Base-by-base conservation (phyloP, 306 rosid species). In the Dalbergia cochinchinensis region DNA sequence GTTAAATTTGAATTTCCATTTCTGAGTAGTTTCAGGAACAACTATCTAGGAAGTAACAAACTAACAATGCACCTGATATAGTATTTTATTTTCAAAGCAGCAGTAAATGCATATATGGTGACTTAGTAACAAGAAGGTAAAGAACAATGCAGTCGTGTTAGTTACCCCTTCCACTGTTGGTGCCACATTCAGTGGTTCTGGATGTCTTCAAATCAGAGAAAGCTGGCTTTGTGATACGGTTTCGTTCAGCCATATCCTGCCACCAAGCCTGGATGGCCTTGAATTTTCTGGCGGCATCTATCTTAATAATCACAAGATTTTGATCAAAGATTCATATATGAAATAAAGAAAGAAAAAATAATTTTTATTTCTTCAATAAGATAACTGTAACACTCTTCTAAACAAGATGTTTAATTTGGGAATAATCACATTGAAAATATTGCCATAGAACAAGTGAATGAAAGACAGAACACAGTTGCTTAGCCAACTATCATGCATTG, bases 241-340 rank as follows among this genome's bases (percentile, higher is more conserved):
- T 92, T 83, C 76, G 85, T 69, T 89, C 94, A 31, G 93, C 88
- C 98, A 92, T 94, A 77, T 85, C 89, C 85, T 79, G 86, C 98
- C 98, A 94, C 98, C 97, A 94, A 86, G 97, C 82, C 79, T 90
- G 97, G 85, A 92, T 84, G 66, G 90, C 92, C 88, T 85, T 94
- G 78, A 94, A 94, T 69, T 89, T 94, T 86, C 80, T 86, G 41
- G 86, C 82, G 5, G 90, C 90, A 85, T 89, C 98, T 92, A 83
- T 83, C 70, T 84, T 78, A 16, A 47, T 42, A 70, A 85, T 55
- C 74, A 86, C 62, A 35, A 50, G 67, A 69, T 26, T 57, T 62
- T 75, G 73, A 69, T 80, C 44, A 83, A 78, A 62, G 57, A 73
- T 37, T 34, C 10, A 37, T 37, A 22, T 50, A 54, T 39, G 42